Conservation (phyloP, 371 early-diverging fungal genomes). For the Funneliformis caledonium region DNA sequence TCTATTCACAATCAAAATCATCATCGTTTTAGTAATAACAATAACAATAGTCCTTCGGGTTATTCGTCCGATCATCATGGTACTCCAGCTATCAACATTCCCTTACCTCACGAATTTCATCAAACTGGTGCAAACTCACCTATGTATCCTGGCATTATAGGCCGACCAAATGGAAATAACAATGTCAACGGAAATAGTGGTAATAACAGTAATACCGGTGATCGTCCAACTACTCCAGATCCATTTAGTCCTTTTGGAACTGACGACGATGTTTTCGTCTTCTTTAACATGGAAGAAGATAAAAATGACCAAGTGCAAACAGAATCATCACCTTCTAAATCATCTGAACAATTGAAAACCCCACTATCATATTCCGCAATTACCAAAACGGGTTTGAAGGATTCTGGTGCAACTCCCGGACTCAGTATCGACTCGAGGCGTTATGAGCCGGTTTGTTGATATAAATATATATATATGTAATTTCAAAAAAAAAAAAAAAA, state of each 20-base stretch:
- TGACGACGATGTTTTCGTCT: constrained; percentile 1
- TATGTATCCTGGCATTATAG: background rate
- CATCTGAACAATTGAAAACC: constrained; percentile 20
- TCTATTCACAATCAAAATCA: background rate
- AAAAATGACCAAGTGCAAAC: background rate
- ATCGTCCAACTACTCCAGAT: constrained; percentile 9
- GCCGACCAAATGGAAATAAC: background rate
- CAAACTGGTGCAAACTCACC: background rate
- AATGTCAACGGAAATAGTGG: background rate
- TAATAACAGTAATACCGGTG: background rate
- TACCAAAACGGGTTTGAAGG: constrained; percentile 37
- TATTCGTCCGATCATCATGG: background rate
- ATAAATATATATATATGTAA: constrained; percentile 6
- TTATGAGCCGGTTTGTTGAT: constrained; percentile 40
- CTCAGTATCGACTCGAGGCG: constrained; percentile 38
- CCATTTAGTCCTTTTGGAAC: constrained; percentile 36
- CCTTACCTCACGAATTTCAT: constrained; percentile 28
- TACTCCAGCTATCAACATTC: constrained; percentile 38
- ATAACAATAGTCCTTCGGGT: background rate
- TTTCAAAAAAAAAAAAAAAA: background rate
- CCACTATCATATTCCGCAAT: constrained; percentile 29
- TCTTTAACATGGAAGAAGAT: constrained; percentile 30
- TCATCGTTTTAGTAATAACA: background rate
- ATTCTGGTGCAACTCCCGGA: constrained; percentile 35
- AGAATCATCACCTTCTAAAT: background rate